Evolutionary conservation across 1,284 basidiomycete genomes (phyloP).

Genomic region (Mycena citricolor): DNA sequence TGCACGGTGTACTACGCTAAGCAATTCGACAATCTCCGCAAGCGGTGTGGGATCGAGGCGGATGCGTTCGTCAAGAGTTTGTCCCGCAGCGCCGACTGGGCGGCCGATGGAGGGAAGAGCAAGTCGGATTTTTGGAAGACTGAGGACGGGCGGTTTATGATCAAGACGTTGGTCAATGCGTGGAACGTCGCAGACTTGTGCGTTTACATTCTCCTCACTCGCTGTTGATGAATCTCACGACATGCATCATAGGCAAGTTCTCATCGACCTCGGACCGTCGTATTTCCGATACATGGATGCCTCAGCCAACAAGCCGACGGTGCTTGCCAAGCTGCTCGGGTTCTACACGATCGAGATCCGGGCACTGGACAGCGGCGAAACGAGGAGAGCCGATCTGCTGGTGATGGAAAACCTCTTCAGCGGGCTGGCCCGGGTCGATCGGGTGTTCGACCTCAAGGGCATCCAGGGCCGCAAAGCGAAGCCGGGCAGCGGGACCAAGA

Average conservation of each 20-base stretch:
- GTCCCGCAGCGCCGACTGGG: constrained; percentile 59
- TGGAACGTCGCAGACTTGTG: constrained; percentile 84
- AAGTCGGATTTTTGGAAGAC: constrained; percentile 78
- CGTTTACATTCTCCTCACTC: too few relatives aligned
- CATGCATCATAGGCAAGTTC: too few relatives aligned
- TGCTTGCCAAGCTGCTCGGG: constrained; percentile 72
- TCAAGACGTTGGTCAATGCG: constrained; percentile 77
- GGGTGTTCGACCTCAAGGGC: constrained; percentile 77
- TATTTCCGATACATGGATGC: constrained; percentile 75
- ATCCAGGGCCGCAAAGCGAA: constrained; percentile 71
- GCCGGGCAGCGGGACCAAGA: constrained; percentile 43
- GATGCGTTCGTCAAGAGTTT: constrained; percentile 60
- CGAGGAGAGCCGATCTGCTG: constrained; percentile 70
- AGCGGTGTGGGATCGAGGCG: constrained; percentile 64
- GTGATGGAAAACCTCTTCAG: constrained; percentile 83
- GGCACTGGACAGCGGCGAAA: constrained; percentile 62
- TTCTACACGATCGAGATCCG: constrained; percentile 74
- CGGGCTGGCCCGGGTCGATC: constrained; percentile 56
- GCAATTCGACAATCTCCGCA: constrained; percentile 66
- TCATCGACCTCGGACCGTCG: constrained; percentile 69
- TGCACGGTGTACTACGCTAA: constrained; percentile 78
- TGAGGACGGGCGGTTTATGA: constrained; percentile 67
- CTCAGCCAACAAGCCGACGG: constrained; percentile 61
- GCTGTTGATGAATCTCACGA: constrained; percentile 3
- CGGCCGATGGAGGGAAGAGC: constrained; percentile 69